Base-by-base conservation (phyloP, 805 yeast species). In the Saturnispora sekii region DNA sequence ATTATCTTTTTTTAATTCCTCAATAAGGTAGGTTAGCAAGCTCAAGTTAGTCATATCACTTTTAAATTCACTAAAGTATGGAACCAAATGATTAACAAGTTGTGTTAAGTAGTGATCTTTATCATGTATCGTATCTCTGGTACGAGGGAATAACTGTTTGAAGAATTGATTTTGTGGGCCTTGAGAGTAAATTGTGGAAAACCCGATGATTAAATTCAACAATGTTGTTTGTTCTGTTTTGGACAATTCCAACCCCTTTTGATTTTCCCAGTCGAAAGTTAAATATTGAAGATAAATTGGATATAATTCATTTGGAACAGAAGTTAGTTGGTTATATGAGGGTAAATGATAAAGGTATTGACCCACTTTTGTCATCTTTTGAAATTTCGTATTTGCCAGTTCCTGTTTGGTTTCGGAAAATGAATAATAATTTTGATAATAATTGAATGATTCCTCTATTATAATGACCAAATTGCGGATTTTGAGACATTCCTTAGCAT, bases 171-270 rank as follows among this genome's bases (percentile, higher is more conserved):
- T 54, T 2, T 44, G 31, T 4, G 47, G 46, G 7, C 60, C 66
- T 32, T 53, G 58, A 8, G 57, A 39, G 32, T 61, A 59, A 7
- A 70, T 59, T 34, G 54, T 45, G 3, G 55, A 45, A 1, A 70
- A 54, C 1, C 81, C 81, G 38, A 62, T 52, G 1, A 76, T 52
- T 32, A 74, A 57, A 10, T 64, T 57, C 17, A 76, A 51, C 14
- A 75, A 41, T 11, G 68, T 47, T 1, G 60, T 63, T 28, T 71
- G 51, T 14, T 54, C 49, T 10, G 55, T 50, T 3, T 48, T 10
- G 5, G 47, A 48, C 18, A 61, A 46, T 45, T 60, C 64, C 9
- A 61, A 35, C 3, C 35, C 11, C 1, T 77, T 49, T 6, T 59
- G 60, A 1, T 58, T 54, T 34, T 63, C 65, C 21, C 66, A 46